Evolutionary conservation across 176 grass and related monocot species (phyloP).

Genomic region (Pontederia crassipes): DNA sequence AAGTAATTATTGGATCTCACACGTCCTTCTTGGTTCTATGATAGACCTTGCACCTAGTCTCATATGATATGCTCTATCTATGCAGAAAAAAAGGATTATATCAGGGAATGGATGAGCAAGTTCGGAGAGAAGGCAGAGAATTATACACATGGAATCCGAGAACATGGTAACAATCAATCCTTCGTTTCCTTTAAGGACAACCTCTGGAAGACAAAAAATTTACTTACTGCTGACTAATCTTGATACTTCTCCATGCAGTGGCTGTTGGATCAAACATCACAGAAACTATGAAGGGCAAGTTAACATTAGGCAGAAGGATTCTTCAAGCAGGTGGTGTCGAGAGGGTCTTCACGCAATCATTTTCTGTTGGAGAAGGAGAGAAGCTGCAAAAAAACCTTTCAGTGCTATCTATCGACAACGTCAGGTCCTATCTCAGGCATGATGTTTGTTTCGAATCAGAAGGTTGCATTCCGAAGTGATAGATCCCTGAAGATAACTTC

Average conservation of each 20-base stretch:
- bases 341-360: conserved; percentile 53
- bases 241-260: conserved; percentile 26
- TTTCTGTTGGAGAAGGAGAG: conserved; percentile 54
- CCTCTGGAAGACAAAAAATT: not conserved
- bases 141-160: conserved; percentile 53
- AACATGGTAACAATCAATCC: conserved; percentile 49
- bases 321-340: conserved; percentile 68
- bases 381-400: conserved; percentile 48
- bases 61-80: conserved; percentile 5
- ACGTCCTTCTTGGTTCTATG: not conserved
- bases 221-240: conserved; percentile 3
- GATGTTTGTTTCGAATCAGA: conserved; percentile 71
- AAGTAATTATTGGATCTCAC: conserved; percentile 21
- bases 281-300: conserved; percentile 71
- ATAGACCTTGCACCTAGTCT: not conserved
- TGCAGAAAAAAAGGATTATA: conserved; percentile 11
- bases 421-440: conserved; percentile 72
- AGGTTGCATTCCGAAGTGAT: conserved; percentile 83
- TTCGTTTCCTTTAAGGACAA: not conserved
- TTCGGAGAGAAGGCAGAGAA: conserved; percentile 48
- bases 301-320: conserved; percentile 56
- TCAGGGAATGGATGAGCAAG: conserved; percentile 28
- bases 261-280: conserved; percentile 56
- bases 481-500: conserved; percentile 54
- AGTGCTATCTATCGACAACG: conserved; percentile 90